Percentiles rank a stretch among this genome's conserved stretches.
phyloP scores from a whole-genome alignment of 306 rosid genomes.

The Lablab purpureus region DNA sequence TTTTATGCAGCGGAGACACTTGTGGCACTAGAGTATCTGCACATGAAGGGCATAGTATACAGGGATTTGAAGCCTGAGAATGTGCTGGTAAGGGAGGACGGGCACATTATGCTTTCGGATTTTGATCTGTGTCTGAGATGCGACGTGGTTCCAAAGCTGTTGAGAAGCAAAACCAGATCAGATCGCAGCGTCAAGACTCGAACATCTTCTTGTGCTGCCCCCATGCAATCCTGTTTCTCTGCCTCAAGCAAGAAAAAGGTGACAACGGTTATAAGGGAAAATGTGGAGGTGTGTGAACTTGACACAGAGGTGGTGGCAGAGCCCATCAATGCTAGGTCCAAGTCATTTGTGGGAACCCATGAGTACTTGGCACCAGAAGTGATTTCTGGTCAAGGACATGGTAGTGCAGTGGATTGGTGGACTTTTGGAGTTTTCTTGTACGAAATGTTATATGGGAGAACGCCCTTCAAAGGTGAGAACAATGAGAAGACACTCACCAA shows the following conservation, averaged over 20 bases:
- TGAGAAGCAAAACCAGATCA: constrained; percentile 10
- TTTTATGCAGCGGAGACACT: constrained; percentile 5
- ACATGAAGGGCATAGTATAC: constrained; percentile 14
- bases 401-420: constrained; percentile 22
- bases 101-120: constrained; percentile 1
- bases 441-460: not conserved
- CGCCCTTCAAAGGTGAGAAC: constrained; percentile 11
- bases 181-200: not conserved
- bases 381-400: constrained; percentile 7
- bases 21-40: not conserved
- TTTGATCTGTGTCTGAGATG: constrained; percentile 14
- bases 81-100: constrained; percentile 5
- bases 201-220: not conserved
- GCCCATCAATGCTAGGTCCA: constrained; percentile 9
- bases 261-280: not conserved
- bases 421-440: constrained; percentile 4
- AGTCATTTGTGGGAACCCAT: constrained; percentile 7
- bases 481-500: not conserved
- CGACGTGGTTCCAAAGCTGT: not conserved
- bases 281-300: not conserved
- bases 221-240: not conserved
- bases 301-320: not conserved
- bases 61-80: constrained; percentile 13
- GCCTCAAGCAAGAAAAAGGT: not conserved
- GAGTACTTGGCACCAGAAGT: constrained; percentile 9